A percentile compares a stretch with the other conserved stretches of the same genome.
Evolutionary conservation across 73 alveolate genomes (phyloP).

Genomic region (Paramecium bursaria): DNA sequence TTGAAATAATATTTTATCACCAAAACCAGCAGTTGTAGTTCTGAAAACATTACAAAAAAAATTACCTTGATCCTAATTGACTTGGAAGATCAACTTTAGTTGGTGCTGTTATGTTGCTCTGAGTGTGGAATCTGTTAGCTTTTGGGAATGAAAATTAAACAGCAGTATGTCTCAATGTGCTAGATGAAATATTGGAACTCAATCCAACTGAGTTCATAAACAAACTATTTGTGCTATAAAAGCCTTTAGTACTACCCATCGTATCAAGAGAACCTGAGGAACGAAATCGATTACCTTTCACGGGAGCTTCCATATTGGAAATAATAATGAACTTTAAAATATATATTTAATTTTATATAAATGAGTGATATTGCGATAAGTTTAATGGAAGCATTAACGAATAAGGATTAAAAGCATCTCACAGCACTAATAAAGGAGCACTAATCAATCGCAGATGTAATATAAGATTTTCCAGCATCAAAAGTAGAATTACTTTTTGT

Average conservation of each 20-base stretch:
- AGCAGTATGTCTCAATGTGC: constrained; percentile 54
- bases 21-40: constrained; percentile 3
- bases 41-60: neutral
- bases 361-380: no score
- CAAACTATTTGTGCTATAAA: constrained; percentile 9
- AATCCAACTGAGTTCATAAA: constrained; percentile 30
- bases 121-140: constrained; percentile 33
- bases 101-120: neutral
- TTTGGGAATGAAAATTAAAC: constrained; percentile 34
- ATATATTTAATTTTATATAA: no score
- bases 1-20: constrained; percentile 32
- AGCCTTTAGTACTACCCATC: constrained; percentile 57
- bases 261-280: no score
- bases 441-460: no score
- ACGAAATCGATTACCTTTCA: no score
- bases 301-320: no score
- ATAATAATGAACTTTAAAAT: no score
- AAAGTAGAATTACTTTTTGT: no score
- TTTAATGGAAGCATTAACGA: no score
- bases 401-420: no score
- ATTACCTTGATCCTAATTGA: constrained; percentile 7
- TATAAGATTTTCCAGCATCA: no score
- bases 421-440: no score
- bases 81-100: neutral
- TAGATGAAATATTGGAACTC: constrained; percentile 45